Evolutionary conservation across 148 eudicot genomes (phyloP).

Genomic region (Nyssa sinensis): DNA sequence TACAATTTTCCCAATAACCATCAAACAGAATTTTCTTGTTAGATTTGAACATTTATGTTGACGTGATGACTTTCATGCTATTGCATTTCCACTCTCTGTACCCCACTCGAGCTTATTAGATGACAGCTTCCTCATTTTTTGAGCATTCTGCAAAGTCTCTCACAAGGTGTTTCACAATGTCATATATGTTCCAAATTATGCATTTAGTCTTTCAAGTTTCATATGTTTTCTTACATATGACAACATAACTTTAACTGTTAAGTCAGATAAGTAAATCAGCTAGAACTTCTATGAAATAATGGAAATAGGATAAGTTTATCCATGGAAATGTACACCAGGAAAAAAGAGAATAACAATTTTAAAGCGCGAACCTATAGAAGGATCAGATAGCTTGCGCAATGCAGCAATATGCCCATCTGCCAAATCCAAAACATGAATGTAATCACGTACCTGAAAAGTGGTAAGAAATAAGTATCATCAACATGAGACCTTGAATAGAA

Average conservation of each 20-base stretch:
- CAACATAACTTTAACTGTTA: neutral
- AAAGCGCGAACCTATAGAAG: conserved; percentile 58
- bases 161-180: neutral
- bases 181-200: neutral
- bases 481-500: too few relatives aligned
- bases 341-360: neutral
- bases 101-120: neutral
- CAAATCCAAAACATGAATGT: conserved; percentile 94
- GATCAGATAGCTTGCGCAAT: conserved; percentile 62
- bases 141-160: too few relatives aligned
- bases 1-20: too few relatives aligned
- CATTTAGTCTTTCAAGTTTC: neutral
- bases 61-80: too few relatives aligned
- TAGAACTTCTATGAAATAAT: neutral
- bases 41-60: too few relatives aligned
- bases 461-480: neutral
- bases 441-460: conserved; percentile 79
- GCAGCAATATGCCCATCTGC: conserved; percentile 98
- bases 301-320: neutral
- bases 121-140: neutral
- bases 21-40: neutral
- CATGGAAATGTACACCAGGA: neutral
- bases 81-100: too few relatives aligned
- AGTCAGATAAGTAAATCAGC: too few relatives aligned
- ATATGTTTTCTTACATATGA: neutral